Evolutionary conservation across 768 basidiomycete species (phyloP).

Genomic region (Scleroderma bovista): DNA sequence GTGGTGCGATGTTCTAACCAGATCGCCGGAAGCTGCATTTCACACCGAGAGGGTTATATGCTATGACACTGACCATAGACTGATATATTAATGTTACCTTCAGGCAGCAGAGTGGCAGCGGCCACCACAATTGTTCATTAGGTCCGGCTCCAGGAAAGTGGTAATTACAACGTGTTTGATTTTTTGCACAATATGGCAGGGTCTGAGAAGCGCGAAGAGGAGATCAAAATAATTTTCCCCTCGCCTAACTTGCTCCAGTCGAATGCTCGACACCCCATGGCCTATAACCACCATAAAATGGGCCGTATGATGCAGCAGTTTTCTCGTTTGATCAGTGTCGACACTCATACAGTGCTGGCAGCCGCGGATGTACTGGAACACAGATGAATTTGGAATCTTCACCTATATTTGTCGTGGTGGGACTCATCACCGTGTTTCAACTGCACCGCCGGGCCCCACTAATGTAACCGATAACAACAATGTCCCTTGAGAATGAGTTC

Average conservation of each 20-base stretch:
- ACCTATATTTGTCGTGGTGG: conserved; percentile 22
- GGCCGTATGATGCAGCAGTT: conserved; percentile 19
- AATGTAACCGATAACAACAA: conserved; percentile 22
- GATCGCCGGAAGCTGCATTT: conserved; percentile 12
- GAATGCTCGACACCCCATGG: too few species aligned
- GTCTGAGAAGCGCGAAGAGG: background rate
- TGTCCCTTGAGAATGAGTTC: conserved; percentile 16
- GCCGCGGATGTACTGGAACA: too few species aligned
- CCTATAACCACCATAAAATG: too few species aligned
- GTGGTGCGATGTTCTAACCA: background rate
- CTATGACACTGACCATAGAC: conserved; percentile 17
- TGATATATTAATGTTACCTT: conserved; percentile 25
- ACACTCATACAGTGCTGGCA: too few species aligned
- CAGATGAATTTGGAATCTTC: conserved; percentile 26
- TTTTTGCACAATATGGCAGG: background rate
- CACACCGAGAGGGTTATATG: conserved; percentile 7
- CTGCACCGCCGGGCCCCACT: conserved; percentile 12
- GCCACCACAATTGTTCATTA: conserved; percentile 3
- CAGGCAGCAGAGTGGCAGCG: conserved; percentile 8
- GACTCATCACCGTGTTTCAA: conserved; percentile 17
- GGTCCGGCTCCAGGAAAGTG: conserved; percentile 9
- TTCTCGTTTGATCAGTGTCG: background rate
- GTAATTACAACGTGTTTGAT: conserved; percentile 11
- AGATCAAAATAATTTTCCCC: background rate
- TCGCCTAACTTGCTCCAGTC: too few species aligned